Base-by-base conservation (phyloP, 2,329 filamentous ascomycete species). In the Cladobotryum mycophilum region DNA sequence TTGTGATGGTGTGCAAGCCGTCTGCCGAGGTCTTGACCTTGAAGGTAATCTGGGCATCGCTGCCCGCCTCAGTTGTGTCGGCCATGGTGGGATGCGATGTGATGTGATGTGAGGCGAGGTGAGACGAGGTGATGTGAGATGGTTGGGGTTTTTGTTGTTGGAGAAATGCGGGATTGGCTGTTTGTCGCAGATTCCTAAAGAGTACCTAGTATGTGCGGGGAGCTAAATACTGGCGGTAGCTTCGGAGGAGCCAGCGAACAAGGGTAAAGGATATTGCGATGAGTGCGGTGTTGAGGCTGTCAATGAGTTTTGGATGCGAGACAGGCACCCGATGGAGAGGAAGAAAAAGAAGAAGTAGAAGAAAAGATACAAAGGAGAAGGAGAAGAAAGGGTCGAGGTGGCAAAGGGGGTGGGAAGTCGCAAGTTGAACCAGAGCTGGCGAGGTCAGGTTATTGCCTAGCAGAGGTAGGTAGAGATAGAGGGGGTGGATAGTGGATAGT, bases 21-120 rank as follows among this genome's bases (percentile, higher is more conserved):
- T 96, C 91, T 61, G 85, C 86, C n/a, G 89, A 91, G n/a, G 89
- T 88, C 76, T 97, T 99, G 71, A 99, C 85, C 74, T 90, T 93
- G 81, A 99, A 97, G 68, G 88, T 95, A 73, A 99, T 75, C 62
- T 91, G 84, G 63, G 84, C 74, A 64, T 91, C 88, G 61, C 82
- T 78, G 62, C 74, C 66, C 58, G 76, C 68, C 54, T 80, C 76
- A 60, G 74, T 68, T 64, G 79, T 80, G 68, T 88, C 85, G 65
- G 85, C 79, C 84, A 88, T 88, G 59, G 55, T 61, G 64, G 36
- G 33, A n/a, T 12, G 43, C 4, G 43, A 15, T 17, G 43, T 20
- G 25, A 33, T 20, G 20, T 20, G 20, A 20, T 20, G 20, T 20
- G 20, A 20, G 3, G 20, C 5, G 20, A 20, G 3, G 20, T 20